Evolutionary conservation across 768 basidiomycete genomes (phyloP).

Genomic region (Zangia roseola): DNA sequence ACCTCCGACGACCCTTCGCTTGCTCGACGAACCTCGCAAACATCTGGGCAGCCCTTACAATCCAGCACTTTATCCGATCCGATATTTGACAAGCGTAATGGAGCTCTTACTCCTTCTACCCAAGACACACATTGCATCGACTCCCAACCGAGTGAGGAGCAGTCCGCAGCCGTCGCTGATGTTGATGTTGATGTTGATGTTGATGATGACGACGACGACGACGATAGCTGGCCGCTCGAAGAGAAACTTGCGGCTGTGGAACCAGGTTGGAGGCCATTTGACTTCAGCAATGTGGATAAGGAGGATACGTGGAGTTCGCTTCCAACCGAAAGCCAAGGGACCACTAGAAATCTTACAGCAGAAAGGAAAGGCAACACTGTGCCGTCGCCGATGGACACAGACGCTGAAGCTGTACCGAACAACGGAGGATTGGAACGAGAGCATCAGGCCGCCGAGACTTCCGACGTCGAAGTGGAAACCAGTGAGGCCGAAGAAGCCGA

Average conservation of each 20-base stretch:
- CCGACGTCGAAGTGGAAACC: constrained; percentile 36
- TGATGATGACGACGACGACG: constrained; percentile 53
- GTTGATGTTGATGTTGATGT: constrained; percentile 54
- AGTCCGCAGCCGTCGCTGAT: not conserved
- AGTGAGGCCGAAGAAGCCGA: constrained; percentile 41
- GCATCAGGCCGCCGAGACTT: constrained; percentile 29
- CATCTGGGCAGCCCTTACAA: constrained; percentile 52
- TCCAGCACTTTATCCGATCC: constrained; percentile 51
- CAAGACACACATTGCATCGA: constrained; percentile 56
- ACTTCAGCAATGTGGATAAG: constrained; percentile 53
- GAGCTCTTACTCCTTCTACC: constrained; percentile 45
- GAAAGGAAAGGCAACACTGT: constrained; percentile 6
- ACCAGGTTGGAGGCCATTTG: constrained; percentile 61
- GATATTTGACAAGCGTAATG: constrained; percentile 49
- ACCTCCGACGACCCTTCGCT: constrained; percentile 18
- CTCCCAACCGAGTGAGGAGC: constrained; percentile 32
- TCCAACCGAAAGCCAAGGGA: constrained; percentile 55
- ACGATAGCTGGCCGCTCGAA: constrained; percentile 75
- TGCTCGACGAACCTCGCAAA: constrained; percentile 32
- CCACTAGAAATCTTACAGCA: constrained; percentile 22
- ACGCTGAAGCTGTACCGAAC: constrained; percentile 9
- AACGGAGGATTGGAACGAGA: constrained; percentile 12
- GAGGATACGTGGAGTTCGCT: constrained; percentile 75
- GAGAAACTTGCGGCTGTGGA: constrained; percentile 56
- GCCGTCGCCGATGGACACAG: constrained; percentile 5